A percentile compares a stretch with the other conserved stretches of the same genome.
Conservation (phyloP, 176 grass and related monocot genomes). For the Triticum monococcum region DNA sequence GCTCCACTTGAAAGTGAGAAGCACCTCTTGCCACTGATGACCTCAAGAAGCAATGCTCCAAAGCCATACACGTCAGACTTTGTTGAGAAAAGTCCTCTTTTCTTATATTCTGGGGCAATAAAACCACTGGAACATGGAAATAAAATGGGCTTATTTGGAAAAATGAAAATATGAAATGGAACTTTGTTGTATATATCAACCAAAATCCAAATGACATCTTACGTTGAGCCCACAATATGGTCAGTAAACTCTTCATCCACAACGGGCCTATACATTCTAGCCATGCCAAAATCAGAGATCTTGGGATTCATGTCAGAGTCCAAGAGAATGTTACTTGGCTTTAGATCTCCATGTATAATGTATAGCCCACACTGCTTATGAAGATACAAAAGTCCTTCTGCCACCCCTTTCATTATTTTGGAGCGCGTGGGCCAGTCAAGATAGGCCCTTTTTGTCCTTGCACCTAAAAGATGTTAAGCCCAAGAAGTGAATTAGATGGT, state of each 20-base stretch:
- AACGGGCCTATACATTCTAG: conserved; percentile 1
- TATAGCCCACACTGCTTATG: conserved; percentile 17
- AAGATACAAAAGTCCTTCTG: conserved; percentile 39
- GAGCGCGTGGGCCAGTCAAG: conserved; percentile 24
- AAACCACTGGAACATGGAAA: conserved; percentile 38
- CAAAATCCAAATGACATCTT: background rate
- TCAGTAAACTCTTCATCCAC: conserved; percentile 9
- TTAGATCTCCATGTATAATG: conserved; percentile 45
- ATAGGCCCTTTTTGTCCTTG: background rate
- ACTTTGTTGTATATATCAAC: background rate
- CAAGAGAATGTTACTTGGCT: conserved; percentile 48
- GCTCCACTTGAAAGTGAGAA: conserved; percentile 27
- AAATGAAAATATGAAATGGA: background rate
- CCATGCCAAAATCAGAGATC: conserved; percentile 43
- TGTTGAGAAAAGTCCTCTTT: conserved; percentile 23
- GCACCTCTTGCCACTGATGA: conserved; percentile 18
- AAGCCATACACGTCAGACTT: conserved; percentile 44
- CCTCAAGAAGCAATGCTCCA: conserved; percentile 36
- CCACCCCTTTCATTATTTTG: conserved; percentile 36
- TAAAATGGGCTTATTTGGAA: background rate
- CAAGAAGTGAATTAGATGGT: background rate
- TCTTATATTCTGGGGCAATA: conserved; percentile 29
- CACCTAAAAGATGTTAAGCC: background rate
- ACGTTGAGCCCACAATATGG: conserved; percentile 12
- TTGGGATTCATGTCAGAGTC: conserved; percentile 42